These are phyloP conservation scores for Dictyostelium firmibasis DNA, from an alignment of 78 protist genomes.

Conservation along the genomic window DNA sequence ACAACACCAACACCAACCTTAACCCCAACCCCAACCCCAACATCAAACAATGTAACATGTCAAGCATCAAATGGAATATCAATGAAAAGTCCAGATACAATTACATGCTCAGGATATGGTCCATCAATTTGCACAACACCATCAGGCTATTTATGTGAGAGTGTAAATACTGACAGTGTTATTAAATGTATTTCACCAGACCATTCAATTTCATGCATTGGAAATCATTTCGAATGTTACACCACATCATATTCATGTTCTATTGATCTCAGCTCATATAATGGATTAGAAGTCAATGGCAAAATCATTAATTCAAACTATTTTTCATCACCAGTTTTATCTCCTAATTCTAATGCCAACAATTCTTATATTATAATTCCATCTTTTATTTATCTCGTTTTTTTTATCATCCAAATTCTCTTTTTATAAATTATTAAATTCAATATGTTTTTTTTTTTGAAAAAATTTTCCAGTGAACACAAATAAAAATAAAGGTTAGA, in stretches of 20 bases:
- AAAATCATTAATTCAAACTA: not conserved
- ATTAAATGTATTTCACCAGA: not conserved
- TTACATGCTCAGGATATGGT: not conserved
- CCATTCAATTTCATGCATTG: not conserved
- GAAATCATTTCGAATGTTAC: not conserved
- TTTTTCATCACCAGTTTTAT: not conserved
- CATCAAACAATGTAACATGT: not conserved
- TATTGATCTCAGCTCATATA: not conserved
- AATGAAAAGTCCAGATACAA: not conserved
- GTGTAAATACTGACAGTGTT: not conserved
- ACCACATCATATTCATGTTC: not conserved
- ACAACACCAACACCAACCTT: not conserved
- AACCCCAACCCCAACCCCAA: not conserved
- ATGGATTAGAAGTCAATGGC: not conserved
- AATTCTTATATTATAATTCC: too few species aligned
- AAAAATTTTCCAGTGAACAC: too few species aligned
- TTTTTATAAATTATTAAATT: too few species aligned
- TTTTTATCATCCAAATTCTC: too few species aligned
- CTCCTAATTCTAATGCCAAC: too few species aligned
- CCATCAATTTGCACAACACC: not conserved
- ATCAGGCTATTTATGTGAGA: not conserved
- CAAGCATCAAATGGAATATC: not conserved
- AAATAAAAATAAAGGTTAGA: too few species aligned
- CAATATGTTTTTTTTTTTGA: too few species aligned
- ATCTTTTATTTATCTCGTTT: too few species aligned